Percentiles rank a stretch among this genome's conserved stretches.
Evolutionary conservation across 2,329 filamentous ascomycete genomes (phyloP).

Genomic region (Coccinonectria pachysandricola): DNA sequence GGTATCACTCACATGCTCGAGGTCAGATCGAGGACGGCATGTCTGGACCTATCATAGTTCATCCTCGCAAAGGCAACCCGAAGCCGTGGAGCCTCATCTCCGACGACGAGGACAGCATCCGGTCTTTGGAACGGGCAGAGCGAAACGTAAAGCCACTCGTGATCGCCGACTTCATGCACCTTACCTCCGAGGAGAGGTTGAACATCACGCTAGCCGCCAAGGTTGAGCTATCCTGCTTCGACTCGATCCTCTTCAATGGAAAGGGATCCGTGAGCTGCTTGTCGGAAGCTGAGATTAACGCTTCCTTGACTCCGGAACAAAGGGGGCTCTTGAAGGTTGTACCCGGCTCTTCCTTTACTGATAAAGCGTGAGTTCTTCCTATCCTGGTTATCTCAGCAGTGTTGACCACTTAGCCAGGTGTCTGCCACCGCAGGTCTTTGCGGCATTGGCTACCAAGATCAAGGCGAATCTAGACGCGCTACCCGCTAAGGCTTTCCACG

Average conservation of each 20-base stretch:
- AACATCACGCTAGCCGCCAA: conserved; percentile 33
- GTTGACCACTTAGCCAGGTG: conserved; percentile 10
- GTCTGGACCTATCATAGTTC: conserved; percentile 33
- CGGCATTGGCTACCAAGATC: conserved; percentile 25
- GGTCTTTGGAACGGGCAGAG: conserved; percentile 40
- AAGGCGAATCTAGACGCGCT: too few relatives aligned
- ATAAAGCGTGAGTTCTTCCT: conserved; percentile 26
- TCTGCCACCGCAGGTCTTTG: conserved; percentile 26
- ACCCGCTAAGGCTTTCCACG: conserved; percentile 32
- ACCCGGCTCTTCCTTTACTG: conserved; percentile 25
- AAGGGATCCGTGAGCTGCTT: conserved; percentile 46
- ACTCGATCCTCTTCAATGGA: conserved; percentile 52
- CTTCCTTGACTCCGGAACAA: conserved; percentile 25
- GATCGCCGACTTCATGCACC: conserved; percentile 45
- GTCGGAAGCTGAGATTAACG: conserved; percentile 30
- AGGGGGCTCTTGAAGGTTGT: conserved; percentile 18
- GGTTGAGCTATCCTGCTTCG: conserved; percentile 45
- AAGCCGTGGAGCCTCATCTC: conserved; percentile 41
- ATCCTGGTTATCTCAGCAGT: fast-evolving
- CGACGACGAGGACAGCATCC: conserved; percentile 22
- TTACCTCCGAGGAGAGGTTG: conserved; percentile 38
- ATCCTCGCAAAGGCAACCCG: conserved; percentile 18
- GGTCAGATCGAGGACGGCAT: conserved; percentile 48
- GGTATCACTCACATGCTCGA: conserved; percentile 5
- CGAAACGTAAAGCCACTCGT: conserved; percentile 35